phyloP scores from a whole-genome alignment of 2,329 filamentous ascomycete species.

The Mycogone perniciosa region DNA sequence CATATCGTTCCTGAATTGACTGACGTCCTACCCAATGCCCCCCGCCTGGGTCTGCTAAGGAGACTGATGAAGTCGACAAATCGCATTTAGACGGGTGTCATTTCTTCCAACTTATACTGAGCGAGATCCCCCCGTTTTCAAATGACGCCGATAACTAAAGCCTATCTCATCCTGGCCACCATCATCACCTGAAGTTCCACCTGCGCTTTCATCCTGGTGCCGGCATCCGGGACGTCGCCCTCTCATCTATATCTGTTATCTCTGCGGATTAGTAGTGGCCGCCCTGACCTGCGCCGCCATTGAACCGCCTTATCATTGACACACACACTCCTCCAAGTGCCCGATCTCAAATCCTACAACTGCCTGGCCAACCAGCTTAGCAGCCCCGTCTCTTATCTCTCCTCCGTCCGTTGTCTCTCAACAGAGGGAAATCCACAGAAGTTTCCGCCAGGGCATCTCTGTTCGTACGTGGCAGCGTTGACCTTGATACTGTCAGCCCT shows the following conservation, averaged over 20 bases:
- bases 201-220: slow-evolving; percentile 7
- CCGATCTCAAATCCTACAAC: slow-evolving; percentile 10
- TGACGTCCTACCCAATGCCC: slow-evolving; percentile 8
- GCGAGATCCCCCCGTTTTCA: slow-evolving; percentile 22
- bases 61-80: neutral
- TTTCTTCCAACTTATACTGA: slow-evolving; percentile 1
- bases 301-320: slow-evolving; percentile 12
- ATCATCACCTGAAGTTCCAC: slow-evolving; percentile 41
- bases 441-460: neutral
- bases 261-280: slow-evolving; percentile 10
- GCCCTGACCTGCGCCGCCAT: slow-evolving; percentile 5
- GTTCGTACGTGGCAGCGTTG: neutral
- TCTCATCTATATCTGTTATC: slow-evolving; percentile 10
- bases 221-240: slow-evolving; percentile 11
- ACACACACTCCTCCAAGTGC: slow-evolving; percentile 8
- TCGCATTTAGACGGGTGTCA: neutral
- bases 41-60: slow-evolving; percentile 1
- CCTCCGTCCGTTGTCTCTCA: slow-evolving; percentile 11
- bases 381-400: slow-evolving; percentile 10
- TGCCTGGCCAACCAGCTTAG: slow-evolving; percentile 8
- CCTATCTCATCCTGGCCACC: slow-evolving; percentile 51
- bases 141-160: slow-evolving; percentile 52
- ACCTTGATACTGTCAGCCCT: neutral
- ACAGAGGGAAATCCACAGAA: neutral
- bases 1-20: neutral